Evolutionary conservation across 1,284 basidiomycete genomes (phyloP).

Genomic region (Megacollybia platyphylla): DNA sequence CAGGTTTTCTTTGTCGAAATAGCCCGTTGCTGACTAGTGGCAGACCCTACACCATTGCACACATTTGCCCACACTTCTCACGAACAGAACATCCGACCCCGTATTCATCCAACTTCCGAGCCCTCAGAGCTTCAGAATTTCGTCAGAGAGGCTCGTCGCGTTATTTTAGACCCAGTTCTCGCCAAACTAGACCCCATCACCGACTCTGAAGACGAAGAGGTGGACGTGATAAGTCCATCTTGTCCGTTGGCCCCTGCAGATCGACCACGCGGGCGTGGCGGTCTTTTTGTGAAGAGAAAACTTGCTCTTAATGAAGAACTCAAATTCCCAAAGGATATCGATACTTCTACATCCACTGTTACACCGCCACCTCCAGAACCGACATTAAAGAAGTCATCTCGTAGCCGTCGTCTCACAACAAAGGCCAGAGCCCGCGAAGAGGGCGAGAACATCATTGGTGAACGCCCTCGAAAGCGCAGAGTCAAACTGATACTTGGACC

Average conservation of each 20-base stretch:
- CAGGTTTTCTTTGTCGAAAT: conserved; percentile 13
- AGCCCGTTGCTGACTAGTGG: no score
- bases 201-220: conserved; percentile 24
- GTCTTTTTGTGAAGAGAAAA: conserved; percentile 38
- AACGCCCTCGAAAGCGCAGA: neutral
- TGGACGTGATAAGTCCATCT: conserved; percentile 18
- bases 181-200: conserved; percentile 22
- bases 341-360: neutral
- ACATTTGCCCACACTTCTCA: conserved; percentile 25
- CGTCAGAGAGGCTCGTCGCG: conserved; percentile 37
- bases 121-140: conserved; percentile 51
- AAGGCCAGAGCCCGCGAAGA: neutral
- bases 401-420: conserved; percentile 10
- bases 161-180: conserved; percentile 51
- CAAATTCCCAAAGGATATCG: conserved; percentile 3
- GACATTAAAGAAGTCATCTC: conserved; percentile 9
- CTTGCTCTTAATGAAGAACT: conserved; percentile 43
- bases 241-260: conserved; percentile 19
- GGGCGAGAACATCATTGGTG: neutral
- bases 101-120: conserved; percentile 19
- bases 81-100: conserved; percentile 22
- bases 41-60: conserved; percentile 29
- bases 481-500: neutral
- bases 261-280: conserved; percentile 15
- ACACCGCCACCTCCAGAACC: conserved; percentile 4